Evolutionary conservation across 495 filamentous ascomycete genomes (phyloP).

Genomic region (Wilcoxina mikolae): DNA sequence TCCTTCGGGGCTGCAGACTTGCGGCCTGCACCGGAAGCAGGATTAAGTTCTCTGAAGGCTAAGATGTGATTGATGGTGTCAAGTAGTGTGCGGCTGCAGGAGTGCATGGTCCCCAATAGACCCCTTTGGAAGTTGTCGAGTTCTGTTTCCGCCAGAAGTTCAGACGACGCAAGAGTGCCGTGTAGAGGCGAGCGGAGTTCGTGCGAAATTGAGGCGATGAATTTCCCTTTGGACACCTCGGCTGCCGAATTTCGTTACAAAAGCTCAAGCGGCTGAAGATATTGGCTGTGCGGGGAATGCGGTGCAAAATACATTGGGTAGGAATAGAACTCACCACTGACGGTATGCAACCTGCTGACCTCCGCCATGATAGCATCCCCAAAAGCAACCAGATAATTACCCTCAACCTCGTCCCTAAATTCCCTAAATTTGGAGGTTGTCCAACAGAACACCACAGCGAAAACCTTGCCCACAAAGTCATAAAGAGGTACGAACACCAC

Average conservation of each 20-base stretch:
- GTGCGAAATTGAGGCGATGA: constrained; percentile 32
- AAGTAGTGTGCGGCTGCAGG: constrained; percentile 56
- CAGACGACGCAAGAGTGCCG: constrained; percentile 31
- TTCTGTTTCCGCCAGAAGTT: constrained; percentile 28
- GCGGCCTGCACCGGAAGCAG: too few relatives aligned
- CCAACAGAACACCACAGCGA: constrained; percentile 27
- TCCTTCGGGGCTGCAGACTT: not conserved
- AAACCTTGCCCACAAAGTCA: constrained; percentile 27
- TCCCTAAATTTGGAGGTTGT: constrained; percentile 14
- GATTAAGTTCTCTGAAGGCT: constrained; percentile 54
- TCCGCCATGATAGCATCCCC: constrained; percentile 27
- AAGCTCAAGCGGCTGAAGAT: too few relatives aligned
- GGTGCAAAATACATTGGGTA: constrained; percentile 1
- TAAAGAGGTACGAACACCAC: constrained; percentile 27
- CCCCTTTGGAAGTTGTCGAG: constrained; percentile 36
- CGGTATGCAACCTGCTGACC: constrained; percentile 31
- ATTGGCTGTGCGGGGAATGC: constrained; percentile 3
- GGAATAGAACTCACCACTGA: constrained; percentile 26
- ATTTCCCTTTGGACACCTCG: constrained; percentile 29
- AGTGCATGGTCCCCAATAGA: constrained; percentile 52
- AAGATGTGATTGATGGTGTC: constrained; percentile 57
- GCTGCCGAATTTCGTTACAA: constrained; percentile 20
- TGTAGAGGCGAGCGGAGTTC: constrained; percentile 33
- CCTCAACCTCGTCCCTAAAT: constrained; percentile 25
- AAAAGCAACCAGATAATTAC: constrained; percentile 25